Percentiles rank a stretch among this genome's conserved stretches.
Evolutionary conservation across 768 basidiomycete species (phyloP).

Genomic region (Cystofilobasidium capitatum): DNA sequence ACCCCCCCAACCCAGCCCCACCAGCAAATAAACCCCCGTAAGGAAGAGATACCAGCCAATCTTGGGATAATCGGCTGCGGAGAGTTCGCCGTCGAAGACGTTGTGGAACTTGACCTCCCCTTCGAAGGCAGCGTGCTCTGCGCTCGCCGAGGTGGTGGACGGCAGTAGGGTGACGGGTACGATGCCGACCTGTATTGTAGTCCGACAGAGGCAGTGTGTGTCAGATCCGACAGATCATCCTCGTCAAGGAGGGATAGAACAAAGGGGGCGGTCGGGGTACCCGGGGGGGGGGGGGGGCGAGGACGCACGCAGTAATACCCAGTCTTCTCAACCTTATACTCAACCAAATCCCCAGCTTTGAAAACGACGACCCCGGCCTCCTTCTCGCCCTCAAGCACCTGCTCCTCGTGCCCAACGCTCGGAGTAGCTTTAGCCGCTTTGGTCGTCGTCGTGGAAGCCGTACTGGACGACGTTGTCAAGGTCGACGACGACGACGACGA

Average conservation of each 20-base stretch:
- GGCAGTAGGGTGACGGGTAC: conserved; percentile 76
- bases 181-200: conserved; percentile 48
- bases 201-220: not conserved
- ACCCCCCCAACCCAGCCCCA: conserved; percentile 70
- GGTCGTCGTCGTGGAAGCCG: too few species aligned
- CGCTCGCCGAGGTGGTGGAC: conserved; percentile 39
- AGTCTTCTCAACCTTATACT: conserved; percentile 67
- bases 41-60: conserved; percentile 89
- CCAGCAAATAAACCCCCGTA: conserved; percentile 62
- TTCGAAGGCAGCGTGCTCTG: conserved; percentile 64
- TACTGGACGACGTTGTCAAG: too few species aligned
- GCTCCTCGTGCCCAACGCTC: conserved; percentile 63
- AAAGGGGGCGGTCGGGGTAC: not conserved
- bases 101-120: conserved; percentile 79
- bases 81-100: conserved; percentile 73
- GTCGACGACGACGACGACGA: conserved; percentile 42
- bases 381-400: conserved; percentile 35
- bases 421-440: too few species aligned
- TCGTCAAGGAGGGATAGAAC: not conserved
- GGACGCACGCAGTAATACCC: conserved; percentile 90
- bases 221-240: not conserved
- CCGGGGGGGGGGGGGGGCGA: not conserved
- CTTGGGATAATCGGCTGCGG: conserved; percentile 94
- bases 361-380: not conserved
- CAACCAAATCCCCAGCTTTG: not conserved